Percentiles rank a stretch among this genome's conserved stretches.
Evolutionary conservation across 2,329 filamentous ascomycete genomes (phyloP).

Genomic region (Sporothrix luriei): DNA sequence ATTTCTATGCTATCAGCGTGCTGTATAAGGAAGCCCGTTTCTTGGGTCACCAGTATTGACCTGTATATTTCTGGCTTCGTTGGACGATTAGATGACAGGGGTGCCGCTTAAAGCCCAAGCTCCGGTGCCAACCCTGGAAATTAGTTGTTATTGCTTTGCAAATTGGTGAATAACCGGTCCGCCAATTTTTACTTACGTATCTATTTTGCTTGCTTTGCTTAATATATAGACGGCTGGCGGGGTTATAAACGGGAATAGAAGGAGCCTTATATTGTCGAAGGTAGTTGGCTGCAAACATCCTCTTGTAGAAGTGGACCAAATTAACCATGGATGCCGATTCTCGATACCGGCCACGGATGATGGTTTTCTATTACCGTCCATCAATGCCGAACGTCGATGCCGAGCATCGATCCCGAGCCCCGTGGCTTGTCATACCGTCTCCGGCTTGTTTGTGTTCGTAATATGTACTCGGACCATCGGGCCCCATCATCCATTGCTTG

Average conservation of each 20-base stretch:
- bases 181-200: background rate
- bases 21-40: background rate
- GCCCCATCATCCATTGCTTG: background rate
- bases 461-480: background rate
- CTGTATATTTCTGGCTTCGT: background rate
- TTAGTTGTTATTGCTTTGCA: background rate
- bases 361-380: background rate
- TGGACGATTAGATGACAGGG: no score
- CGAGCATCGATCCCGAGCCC: background rate
- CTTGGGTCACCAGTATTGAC: background rate
- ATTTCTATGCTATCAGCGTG: no score
- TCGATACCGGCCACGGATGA: conserved; percentile 11
- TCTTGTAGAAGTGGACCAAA: background rate
- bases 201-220: background rate
- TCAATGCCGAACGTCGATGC: conserved; percentile 4
- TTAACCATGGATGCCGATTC: background rate
- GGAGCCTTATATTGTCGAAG: background rate
- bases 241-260: background rate
- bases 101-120: background rate
- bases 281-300: background rate
- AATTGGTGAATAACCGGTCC: background rate
- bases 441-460: background rate
- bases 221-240: background rate
- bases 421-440: background rate
- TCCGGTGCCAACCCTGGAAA: background rate